Conservation (phyloP, 2,329 filamentous ascomycete genomes). For the Tolypocladium ovalisporum region DNA sequence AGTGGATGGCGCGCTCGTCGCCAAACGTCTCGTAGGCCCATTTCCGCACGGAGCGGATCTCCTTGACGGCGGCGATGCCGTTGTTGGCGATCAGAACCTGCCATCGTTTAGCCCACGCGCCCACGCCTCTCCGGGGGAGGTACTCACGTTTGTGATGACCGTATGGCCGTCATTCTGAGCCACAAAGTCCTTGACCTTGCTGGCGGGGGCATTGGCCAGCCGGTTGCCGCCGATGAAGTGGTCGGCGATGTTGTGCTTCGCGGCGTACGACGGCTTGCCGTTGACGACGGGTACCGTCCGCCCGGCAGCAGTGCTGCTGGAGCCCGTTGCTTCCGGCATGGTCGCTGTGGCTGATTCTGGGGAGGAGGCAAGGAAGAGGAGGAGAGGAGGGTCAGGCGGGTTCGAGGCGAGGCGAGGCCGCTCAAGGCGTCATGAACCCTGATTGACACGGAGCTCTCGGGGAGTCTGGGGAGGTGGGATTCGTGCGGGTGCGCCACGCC, state of each 20-base stretch:
- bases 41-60: slow-evolving; percentile 98
- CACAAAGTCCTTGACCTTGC: slow-evolving; percentile 95
- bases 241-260: slow-evolving; percentile 71
- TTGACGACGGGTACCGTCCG: slow-evolving; percentile 42
- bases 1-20: slow-evolving; percentile 95
- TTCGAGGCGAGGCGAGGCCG: background rate
- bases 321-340: slow-evolving; percentile 37
- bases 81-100: slow-evolving; percentile 99
- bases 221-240: slow-evolving; percentile 97
- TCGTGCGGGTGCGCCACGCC: background rate
- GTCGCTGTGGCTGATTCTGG: background rate
- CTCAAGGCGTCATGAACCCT: background rate
- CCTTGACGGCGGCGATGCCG: slow-evolving; percentile 98
- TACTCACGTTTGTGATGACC: slow-evolving; percentile 88
- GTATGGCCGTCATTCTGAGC: slow-evolving; percentile 84
- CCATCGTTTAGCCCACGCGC: background rate
- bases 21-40: slow-evolving; percentile 99
- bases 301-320: slow-evolving; percentile 32
- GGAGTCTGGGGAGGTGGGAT: background rate
- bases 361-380: background rate
- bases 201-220: slow-evolving; percentile 67
- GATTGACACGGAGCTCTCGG: background rate
- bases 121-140: background rate
- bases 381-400: background rate
- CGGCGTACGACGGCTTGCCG: slow-evolving; percentile 58